Evolutionary conservation across 1,284 basidiomycete species (phyloP), one percentile per base, ranked within the genome.

Genomic region (Ceratorhiza oryzae-sativae): DNA sequence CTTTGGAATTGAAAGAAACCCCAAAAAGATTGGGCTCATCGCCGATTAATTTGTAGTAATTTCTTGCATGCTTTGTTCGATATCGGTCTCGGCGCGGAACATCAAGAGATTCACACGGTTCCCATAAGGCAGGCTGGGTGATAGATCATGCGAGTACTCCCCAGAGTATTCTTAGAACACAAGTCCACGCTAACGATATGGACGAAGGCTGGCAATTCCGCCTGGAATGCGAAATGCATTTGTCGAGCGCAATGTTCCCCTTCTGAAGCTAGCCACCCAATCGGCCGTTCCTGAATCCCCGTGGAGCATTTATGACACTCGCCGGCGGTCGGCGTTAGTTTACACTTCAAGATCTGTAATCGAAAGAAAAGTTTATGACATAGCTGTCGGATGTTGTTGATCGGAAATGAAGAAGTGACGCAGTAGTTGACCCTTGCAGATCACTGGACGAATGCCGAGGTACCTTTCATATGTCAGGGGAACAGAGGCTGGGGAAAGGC

Each of bases 401-500:
- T 53, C 51, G 18, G 51, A 53, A 53, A 53, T n/a, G 9, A n/a
- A 32, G 13, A 32, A 32, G 32, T 53, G 51, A 49, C 48, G 48
- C 25, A 49, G 25, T 30, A 32, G 18, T 53, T 13, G 51, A 27
- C 27, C 51, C 27, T 53, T 53, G 51, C 27, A 53, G 51, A 53
- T 53, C 51, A n/a, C 8, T 30, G 13, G 23, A 18, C 27, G 51
- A 53, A 53, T 32, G 51, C 51, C 51, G 27, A 25, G 51, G 51
- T 32, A 53, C 51, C 51, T 53, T 53, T 53, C 51, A 53, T 53
- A 53, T 53, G 51, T 53, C 27, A 30, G 32, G 51, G 51, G 51
- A n/a, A 23, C 51, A 39, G 51, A 32, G 51, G 51, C 13, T 32
- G 51, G 27, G 12, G 23, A 9, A 10, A 20, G 51, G 51, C 51